phyloP scores from a whole-genome alignment of 2,329 filamentous ascomycete genomes.

The Pestalotiopsis sp. region DNA sequence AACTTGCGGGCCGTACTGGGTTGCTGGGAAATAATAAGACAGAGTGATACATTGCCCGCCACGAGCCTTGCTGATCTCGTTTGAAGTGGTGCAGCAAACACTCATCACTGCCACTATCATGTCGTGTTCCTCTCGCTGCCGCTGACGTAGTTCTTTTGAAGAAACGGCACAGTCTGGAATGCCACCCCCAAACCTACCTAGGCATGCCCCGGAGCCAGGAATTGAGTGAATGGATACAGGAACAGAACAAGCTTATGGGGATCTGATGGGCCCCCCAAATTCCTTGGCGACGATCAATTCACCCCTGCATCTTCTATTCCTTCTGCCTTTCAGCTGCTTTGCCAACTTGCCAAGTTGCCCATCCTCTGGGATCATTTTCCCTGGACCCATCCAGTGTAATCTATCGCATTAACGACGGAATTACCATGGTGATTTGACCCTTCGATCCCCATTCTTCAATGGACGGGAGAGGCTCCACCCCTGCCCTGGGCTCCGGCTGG shows the following conservation, averaged over 20 bases:
- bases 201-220: not conserved
- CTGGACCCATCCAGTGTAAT: not conserved
- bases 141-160: too few relatives aligned
- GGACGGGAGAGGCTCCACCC: not conserved
- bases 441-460: not conserved
- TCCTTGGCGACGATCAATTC: slow-evolving; percentile 10
- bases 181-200: not conserved
- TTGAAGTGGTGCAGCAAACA: not conserved
- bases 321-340: not conserved
- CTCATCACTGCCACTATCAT: not conserved
- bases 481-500: not conserved
- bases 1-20: too few relatives aligned
- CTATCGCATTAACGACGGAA: slow-evolving; percentile 4
- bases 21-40: not conserved
- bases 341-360: not conserved
- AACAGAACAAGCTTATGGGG: not conserved
- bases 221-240: not conserved
- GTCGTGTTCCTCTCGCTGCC: not conserved
- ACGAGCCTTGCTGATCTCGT: not conserved
- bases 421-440: not conserved
- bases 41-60: not conserved
- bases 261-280: not conserved
- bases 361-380: not conserved
- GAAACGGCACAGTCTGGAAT: not conserved
- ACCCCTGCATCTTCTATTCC: not conserved